Evolutionary conservation across 306 rosid genomes (phyloP), one percentile per base, ranked within the genome.

Genomic region (Casuarina glauca): DNA sequence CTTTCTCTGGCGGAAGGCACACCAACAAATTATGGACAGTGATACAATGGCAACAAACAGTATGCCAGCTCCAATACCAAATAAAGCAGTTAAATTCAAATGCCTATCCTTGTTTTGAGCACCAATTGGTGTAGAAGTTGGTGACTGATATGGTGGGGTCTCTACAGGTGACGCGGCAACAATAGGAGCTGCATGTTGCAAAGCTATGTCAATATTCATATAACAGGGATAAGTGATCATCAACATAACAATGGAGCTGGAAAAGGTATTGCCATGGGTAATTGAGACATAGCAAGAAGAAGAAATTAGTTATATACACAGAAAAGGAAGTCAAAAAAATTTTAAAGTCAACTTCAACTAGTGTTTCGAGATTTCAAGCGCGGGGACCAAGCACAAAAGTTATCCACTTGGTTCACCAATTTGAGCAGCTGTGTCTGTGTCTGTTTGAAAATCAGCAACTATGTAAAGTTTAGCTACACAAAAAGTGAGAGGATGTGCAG

Each of bases 61-160:
- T 79, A 93, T 19, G 13, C 90, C 92, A 11, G 87, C 86, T 62
- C 92, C 90, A 78, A 95, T 81, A 68, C 93, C 93, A 83, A 95
- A 77, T 82, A 92, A 72, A 80, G 80, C 86, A 74, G 77, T 81
- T 89, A 91, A 86, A 73, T 86, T 89, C 20, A 93, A 88, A 87
- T 78, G 96, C 54, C 74, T 82, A 79, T 76, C 90, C 55, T 83
- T 73, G 77, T 67, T 84, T 73, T 96, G 82, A 81, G 85, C 62
- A 86, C 74, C 78, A 6, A 26, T 41, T 46, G 92, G 71, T 75
- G 91, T 70, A 74, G 89, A 67, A 74, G 83, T 60, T 51, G 90
- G 86, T 73, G 84, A 70, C 39, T 26, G 88, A 74, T 74, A 73
- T 46, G 70, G 74, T 8, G 93, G 92, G 78, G 90, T 73, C 76